Evolutionary conservation across 1,139 yeast species (phyloP).

Genomic region (Citeromyces hawaiiensis): DNA sequence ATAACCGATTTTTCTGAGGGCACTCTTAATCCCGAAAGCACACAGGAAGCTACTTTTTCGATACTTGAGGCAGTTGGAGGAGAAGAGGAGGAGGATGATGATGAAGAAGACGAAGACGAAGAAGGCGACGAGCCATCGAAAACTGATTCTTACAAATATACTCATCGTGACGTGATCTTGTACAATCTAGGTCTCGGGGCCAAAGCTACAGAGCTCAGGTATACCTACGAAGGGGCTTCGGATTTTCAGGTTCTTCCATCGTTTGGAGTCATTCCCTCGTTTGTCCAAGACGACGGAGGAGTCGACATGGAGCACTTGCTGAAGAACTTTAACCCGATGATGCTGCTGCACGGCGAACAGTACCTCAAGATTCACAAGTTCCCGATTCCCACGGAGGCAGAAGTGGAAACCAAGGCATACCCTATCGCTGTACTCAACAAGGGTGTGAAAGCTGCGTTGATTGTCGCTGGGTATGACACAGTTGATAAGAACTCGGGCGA

Average conservation of each 20-base stretch:
- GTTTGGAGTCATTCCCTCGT: conserved; percentile 77
- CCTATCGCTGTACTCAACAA: conserved; percentile 76
- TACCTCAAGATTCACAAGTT: conserved; percentile 66
- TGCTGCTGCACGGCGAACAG: conserved; percentile 91
- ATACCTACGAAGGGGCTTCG: conserved; percentile 63
- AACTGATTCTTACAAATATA: conserved; percentile 26
- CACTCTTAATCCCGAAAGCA: conserved; percentile 41
- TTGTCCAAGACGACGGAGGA: conserved; percentile 22
- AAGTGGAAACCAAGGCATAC: conserved; percentile 42
- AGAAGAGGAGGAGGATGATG: conserved; percentile 36
- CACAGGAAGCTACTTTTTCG: conserved; percentile 71
- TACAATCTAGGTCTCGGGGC: conserved; percentile 92
- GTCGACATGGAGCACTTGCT: conserved; percentile 21
- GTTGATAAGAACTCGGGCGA: conserved; percentile 61
- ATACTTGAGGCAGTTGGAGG: conserved; percentile 57
- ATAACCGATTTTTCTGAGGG: conserved; percentile 53
- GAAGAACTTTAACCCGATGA: conserved; percentile 79
- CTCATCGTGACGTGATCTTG: conserved; percentile 62
- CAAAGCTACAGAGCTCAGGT: conserved; percentile 59
- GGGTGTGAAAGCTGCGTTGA: conserved; percentile 68
- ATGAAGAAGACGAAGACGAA: conserved; percentile 26
- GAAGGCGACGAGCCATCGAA: conserved; percentile 23
- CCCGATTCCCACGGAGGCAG: conserved; percentile 66
- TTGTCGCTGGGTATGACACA: conserved; percentile 65
- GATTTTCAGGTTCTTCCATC: conserved; percentile 88